Base-by-base conservation (phyloP, 2,329 filamentous ascomycete species). In the Pyricularia sp. region DNA sequence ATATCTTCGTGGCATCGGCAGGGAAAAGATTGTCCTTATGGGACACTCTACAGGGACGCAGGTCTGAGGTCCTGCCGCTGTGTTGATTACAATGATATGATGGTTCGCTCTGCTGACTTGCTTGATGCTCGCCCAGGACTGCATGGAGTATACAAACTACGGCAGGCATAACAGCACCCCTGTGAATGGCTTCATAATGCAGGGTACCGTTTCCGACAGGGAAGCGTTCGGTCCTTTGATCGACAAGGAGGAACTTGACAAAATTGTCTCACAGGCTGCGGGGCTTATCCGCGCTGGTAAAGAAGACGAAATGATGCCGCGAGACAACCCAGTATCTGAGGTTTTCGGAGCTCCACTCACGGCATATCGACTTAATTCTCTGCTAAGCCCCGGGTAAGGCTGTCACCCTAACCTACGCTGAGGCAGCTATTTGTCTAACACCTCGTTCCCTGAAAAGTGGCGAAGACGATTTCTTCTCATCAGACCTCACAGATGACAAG, bases 391-490 rank as follows among this genome's bases (percentile, higher is more conserved):
- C 66, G 84, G 85, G 86, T 87, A 76, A 72, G 84, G 78, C 4
- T 7, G 66, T 31, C 25, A 9, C 5, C 25, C 5, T 7, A 61
- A 28, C 9, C 26, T 25, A 25, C 25, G 28, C 26, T 4, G 59
- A 30, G 14, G 4, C 4, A 17, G 12, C 23, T 28, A 7, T 9
- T 63, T 23, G 10, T 63, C 25, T 63, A 63, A 63, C 64, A 6
- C 31, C n/a, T 7, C 9, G 5, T 12, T 65, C 30, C n/a, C n/a
- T 28, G 28, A 14, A n/a, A 59, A 86, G 88, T 5, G 91, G 90
- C 11, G 90, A 92, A 70, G 94, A 97, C 76, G 94, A 97, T 76
- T 92, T 91, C 75, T 97, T 97, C 79, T 94, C 91, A n/a, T 89
- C 88, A 2, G 91, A 95, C 75, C 79, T 95, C n/a, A 77, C 81